Percentiles rank a stretch among this genome's conserved stretches.
These are phyloP conservation scores for Quercus aquifolioides DNA, from an alignment of 306 rosid genomes.

Conservation along the genomic window DNA sequence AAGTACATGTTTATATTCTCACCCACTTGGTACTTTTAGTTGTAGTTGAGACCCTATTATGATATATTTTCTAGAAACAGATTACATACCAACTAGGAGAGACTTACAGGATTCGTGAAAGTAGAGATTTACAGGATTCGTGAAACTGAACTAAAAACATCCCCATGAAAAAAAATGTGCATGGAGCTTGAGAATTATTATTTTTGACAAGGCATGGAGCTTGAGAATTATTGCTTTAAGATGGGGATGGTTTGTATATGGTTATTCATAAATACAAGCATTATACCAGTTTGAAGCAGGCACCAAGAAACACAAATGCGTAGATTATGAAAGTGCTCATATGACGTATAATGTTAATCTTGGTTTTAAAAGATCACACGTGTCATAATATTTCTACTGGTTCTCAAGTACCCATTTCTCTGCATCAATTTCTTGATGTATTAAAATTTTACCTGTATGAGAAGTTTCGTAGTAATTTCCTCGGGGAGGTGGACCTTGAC, in stretches of 20 bases:
- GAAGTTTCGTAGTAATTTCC: constrained; percentile 3
- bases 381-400: neutral
- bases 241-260: neutral
- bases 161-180: neutral
- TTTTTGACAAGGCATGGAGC: neutral
- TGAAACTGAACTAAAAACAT: neutral
- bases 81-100: neutral
- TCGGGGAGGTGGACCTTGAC: neutral
- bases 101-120: neutral
- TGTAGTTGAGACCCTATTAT: neutral
- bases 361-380: neutral
- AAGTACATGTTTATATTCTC: neutral
- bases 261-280: neutral
- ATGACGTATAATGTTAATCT: neutral
- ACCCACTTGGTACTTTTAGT: neutral
- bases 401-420: neutral
- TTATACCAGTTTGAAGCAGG: neutral
- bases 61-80: neutral
- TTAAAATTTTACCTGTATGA: neutral
- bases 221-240: neutral
- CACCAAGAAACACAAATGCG: neutral
- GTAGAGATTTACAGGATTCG: neutral
- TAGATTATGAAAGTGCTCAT: neutral
- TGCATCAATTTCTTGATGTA: neutral
- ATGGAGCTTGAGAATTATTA: neutral